A percentile compares a stretch with the other conserved stretches of the same genome.
Conservation (phyloP, 1,284 basidiomycete species). For the Cystobasidium sp. region DNA sequence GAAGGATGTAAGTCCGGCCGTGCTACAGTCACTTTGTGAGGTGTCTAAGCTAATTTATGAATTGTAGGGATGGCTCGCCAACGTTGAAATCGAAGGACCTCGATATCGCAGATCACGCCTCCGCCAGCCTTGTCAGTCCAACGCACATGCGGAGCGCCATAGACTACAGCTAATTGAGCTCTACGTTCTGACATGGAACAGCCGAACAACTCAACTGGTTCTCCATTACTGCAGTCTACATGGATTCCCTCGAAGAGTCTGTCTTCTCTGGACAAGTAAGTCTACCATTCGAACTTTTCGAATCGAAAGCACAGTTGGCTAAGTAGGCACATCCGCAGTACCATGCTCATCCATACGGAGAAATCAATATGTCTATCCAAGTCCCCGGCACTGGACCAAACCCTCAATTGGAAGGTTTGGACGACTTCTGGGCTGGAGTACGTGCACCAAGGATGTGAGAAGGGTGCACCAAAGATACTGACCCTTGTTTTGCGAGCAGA, state of each 20-base stretch:
- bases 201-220: slow-evolving; percentile 41
- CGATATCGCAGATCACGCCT: slow-evolving; percentile 36
- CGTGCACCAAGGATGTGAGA: background rate
- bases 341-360: slow-evolving; percentile 41
- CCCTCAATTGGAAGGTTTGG: slow-evolving; percentile 34
- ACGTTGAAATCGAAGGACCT: slow-evolving; percentile 34
- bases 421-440: slow-evolving; percentile 29
- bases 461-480: background rate
- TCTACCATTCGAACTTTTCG: background rate
- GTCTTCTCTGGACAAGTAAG: slow-evolving; percentile 31
- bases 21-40: background rate
- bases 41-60: background rate
- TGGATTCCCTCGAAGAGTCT: slow-evolving; percentile 33
- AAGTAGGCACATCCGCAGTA: slow-evolving; percentile 7
- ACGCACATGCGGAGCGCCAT: background rate
- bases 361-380: slow-evolving; percentile 39
- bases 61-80: slow-evolving; percentile 36
- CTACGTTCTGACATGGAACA: background rate
- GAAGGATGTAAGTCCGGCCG: slow-evolving; percentile 16
- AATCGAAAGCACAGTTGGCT: background rate
- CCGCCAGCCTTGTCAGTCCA: slow-evolving; percentile 23
- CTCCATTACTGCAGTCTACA: slow-evolving; percentile 43
- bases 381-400: slow-evolving; percentile 29
- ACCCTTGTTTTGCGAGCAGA: slow-evolving; percentile 3
- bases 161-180: background rate